Evolutionary conservation across 805 yeast genomes (phyloP).

Genomic region (Candida railenensis): DNA sequence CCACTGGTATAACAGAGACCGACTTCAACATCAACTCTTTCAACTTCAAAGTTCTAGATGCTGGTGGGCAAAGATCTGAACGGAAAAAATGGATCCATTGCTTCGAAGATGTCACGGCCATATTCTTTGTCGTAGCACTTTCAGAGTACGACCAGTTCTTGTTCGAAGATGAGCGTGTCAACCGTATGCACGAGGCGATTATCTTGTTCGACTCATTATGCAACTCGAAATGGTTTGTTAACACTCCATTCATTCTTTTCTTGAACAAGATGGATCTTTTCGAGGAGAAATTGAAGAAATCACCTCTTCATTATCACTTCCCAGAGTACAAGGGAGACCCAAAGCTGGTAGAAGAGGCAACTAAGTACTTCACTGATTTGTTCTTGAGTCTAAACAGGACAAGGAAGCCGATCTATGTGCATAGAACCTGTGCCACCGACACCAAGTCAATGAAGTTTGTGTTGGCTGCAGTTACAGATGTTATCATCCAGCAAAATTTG

Average conservation of each 20-base stretch:
- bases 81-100: constrained; percentile 94
- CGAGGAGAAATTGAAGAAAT: constrained; percentile 60
- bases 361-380: constrained; percentile 66
- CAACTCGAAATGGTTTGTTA: constrained; percentile 79
- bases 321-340: constrained; percentile 73
- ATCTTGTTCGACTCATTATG: constrained; percentile 79
- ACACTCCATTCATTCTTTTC: constrained; percentile 87
- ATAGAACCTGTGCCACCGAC: constrained; percentile 95
- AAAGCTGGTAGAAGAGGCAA: constrained; percentile 62
- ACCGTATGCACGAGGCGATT: constrained; percentile 88
- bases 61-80: constrained; percentile 94
- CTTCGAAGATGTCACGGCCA: constrained; percentile 85
- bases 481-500: constrained; percentile 80
- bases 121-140: constrained; percentile 83
- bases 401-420: constrained; percentile 80
- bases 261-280: constrained; percentile 86
- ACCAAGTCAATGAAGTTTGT: constrained; percentile 86
- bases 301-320: constrained; percentile 70
- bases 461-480: constrained; percentile 87
- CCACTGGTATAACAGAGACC: constrained; percentile 93
- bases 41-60: constrained; percentile 80
- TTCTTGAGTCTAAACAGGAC: constrained; percentile 65
- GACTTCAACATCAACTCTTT: constrained; percentile 64
- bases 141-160: constrained; percentile 90
- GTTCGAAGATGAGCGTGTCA: constrained; percentile 85